phyloP scores from a whole-genome alignment of 768 basidiomycete genomes.

The Naganishia randhawae region DNA sequence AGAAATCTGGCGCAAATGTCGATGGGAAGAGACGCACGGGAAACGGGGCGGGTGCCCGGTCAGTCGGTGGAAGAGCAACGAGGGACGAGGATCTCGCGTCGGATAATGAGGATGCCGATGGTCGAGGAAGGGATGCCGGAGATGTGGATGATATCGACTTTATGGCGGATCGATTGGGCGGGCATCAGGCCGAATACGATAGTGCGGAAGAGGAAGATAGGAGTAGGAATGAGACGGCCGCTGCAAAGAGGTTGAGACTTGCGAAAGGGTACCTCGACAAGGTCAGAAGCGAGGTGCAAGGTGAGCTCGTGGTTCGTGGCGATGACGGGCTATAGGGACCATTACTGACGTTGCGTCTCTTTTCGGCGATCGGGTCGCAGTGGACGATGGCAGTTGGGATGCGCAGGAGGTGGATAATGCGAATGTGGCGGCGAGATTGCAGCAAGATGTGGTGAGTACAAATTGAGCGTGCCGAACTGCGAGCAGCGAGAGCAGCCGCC shows the following conservation, averaged over 20 bases:
- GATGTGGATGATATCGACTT: slow-evolving; percentile 72
- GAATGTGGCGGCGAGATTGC: slow-evolving; percentile 80
- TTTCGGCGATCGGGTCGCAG: background rate
- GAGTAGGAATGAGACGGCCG: slow-evolving; percentile 28
- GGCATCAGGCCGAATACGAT: slow-evolving; percentile 25
- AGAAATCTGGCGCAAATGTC: slow-evolving; percentile 27
- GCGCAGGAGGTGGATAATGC: slow-evolving; percentile 94
- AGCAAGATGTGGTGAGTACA: slow-evolving; percentile 71
- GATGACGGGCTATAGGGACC: too few relatives aligned
- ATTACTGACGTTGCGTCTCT: slow-evolving; percentile 4
- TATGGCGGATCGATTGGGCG: slow-evolving; percentile 51
- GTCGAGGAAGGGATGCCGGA: slow-evolving; percentile 40
- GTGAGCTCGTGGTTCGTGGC: too few relatives aligned
- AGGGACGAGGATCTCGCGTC: slow-evolving; percentile 30
- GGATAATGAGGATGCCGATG: slow-evolving; percentile 32
- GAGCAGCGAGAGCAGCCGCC: background rate
- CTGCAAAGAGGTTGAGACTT: slow-evolving; percentile 71
- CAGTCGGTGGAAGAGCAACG: slow-evolving; percentile 24
- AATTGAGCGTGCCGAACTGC: background rate
- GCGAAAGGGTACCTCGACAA: slow-evolving; percentile 85
- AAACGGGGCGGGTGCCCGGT: background rate
- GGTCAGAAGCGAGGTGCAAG: slow-evolving; percentile 71
- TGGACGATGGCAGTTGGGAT: slow-evolving; percentile 85
- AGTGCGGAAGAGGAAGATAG: slow-evolving; percentile 31
- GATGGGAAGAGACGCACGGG: slow-evolving; percentile 36